Conservation (phyloP, 441 rosid species). For the Eugenia klotzschiana region DNA sequence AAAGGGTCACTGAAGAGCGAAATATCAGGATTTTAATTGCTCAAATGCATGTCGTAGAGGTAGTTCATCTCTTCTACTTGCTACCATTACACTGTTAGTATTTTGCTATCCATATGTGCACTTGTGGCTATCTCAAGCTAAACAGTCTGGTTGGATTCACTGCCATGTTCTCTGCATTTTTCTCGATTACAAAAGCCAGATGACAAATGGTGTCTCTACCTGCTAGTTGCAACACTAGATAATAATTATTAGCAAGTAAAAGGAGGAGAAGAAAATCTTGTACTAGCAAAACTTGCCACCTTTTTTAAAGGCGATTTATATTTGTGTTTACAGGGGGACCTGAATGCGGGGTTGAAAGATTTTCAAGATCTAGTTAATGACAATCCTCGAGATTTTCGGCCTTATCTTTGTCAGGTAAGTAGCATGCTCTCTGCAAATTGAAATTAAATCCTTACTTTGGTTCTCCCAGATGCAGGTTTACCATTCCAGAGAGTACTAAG, state of each 20-base stretch:
- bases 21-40: slow-evolving; percentile 67
- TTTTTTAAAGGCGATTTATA: neutral
- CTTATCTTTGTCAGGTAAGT: slow-evolving; percentile 87
- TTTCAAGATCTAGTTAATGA: slow-evolving; percentile 59
- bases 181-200: neutral
- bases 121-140: neutral
- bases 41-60: slow-evolving; percentile 77
- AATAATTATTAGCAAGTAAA: neutral
- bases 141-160: neutral
- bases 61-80: slow-evolving; percentile 9
- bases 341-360: slow-evolving; percentile 58
- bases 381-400: slow-evolving; percentile 82
- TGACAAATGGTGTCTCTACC: neutral
- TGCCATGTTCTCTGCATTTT: neutral
- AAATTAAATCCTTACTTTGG: neutral
- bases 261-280: neutral
- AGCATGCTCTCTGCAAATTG: neutral
- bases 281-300: neutral
- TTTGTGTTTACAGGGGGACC: slow-evolving; percentile 42
- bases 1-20: slow-evolving; percentile 69
- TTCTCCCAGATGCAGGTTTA: neutral
- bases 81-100: neutral
- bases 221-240: neutral
- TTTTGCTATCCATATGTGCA: neutral
- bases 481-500: neutral